Percentiles rank a stretch among this genome's conserved stretches.
Conservation (phyloP, 2,329 filamentous ascomycete species). For the Calonectria crousiana region DNA sequence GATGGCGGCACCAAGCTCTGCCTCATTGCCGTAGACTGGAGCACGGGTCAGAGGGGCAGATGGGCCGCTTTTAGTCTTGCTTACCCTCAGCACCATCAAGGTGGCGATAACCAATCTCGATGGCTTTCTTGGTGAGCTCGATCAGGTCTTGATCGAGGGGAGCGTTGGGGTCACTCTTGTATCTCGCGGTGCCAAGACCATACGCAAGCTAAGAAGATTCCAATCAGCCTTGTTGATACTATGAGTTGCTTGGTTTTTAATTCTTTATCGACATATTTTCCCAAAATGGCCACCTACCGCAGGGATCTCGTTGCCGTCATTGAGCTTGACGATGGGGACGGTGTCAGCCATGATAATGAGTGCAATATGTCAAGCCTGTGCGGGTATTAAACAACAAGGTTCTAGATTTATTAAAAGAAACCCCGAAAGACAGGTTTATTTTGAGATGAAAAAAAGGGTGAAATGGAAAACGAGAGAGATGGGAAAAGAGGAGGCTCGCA, state of each 20-base stretch:
- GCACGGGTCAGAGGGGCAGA: neutral
- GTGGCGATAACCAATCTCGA: slow-evolving; percentile 77
- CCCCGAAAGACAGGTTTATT: neutral
- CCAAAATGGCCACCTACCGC: slow-evolving; percentile 60
- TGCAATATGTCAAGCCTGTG: neutral
- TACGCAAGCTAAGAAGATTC: slow-evolving; percentile 70
- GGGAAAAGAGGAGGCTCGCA: neutral
- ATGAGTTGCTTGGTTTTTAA: neutral
- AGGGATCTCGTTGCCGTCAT: slow-evolving; percentile 80
- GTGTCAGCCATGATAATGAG: slow-evolving; percentile 27
- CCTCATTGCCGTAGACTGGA: slow-evolving; percentile 73
- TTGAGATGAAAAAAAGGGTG: neutral
- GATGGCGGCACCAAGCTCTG: slow-evolving; percentile 79
- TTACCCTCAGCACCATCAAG: slow-evolving; percentile 80
- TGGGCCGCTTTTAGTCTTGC: slow-evolving; percentile 13
- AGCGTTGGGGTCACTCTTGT: slow-evolving; percentile 62
- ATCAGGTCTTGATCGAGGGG: slow-evolving; percentile 67
- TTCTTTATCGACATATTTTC: neutral
- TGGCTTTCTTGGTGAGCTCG: slow-evolving; percentile 68
- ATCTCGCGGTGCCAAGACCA: slow-evolving; percentile 77
- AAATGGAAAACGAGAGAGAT: neutral
- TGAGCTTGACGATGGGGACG: slow-evolving; percentile 74
- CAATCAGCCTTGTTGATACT: neutral
- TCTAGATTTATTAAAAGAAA: neutral
- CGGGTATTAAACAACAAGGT: neutral